phyloP scores from a whole-genome alignment of 352 stramenopile species.

The Phytophthora europaea region DNA sequence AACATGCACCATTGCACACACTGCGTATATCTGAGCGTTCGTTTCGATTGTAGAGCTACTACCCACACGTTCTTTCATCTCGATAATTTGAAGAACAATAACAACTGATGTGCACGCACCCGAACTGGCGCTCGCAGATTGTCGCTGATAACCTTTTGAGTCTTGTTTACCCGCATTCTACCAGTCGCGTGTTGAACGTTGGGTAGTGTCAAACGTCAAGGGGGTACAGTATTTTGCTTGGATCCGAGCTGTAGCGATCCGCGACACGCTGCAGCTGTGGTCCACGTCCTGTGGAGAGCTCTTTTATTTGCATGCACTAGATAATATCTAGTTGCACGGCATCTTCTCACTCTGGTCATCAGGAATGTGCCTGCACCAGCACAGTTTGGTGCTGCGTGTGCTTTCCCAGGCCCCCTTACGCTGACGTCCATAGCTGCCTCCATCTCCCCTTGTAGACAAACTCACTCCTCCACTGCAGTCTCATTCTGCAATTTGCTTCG shows the following conservation, averaged over 20 bases:
- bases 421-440: neutral
- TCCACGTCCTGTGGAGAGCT: too few species aligned
- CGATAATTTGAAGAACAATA: neutral
- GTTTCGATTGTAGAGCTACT: neutral
- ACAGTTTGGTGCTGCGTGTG: neutral
- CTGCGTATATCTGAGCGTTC: neutral
- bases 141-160: neutral
- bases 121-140: neutral
- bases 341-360: neutral
- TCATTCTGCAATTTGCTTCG: neutral
- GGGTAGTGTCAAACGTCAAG: neutral
- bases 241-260: neutral
- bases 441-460: neutral
- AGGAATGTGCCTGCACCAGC: neutral
- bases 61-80: neutral
- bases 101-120: neutral
- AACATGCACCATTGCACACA: neutral
- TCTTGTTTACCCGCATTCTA: neutral
- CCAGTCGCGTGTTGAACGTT: neutral
- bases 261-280: neutral
- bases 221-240: neutral
- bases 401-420: neutral
- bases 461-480: neutral
- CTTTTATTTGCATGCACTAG: too few species aligned
- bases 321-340: too few species aligned